Percentiles rank a stretch among this genome's conserved stretches.
These are phyloP conservation scores for Corinectria fuckeliana DNA, from an alignment of 2,329 filamentous ascomycete genomes.

Conservation along the genomic window DNA sequence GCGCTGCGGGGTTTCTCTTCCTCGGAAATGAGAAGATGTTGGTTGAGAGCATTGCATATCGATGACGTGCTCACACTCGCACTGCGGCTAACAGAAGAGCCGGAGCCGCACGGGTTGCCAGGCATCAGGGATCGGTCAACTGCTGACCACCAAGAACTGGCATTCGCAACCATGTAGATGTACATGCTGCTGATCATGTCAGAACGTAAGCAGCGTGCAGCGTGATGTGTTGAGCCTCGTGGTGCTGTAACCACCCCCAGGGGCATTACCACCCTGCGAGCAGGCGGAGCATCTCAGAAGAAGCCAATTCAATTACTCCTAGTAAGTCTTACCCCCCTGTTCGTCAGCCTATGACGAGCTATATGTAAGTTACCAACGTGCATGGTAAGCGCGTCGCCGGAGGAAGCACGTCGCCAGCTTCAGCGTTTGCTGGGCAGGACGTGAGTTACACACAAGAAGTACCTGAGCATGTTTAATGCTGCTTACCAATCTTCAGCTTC, in stretches of 20 bases:
- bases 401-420: not conserved
- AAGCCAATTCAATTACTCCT: not conserved
- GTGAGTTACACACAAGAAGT: not conserved
- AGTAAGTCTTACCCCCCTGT: not conserved
- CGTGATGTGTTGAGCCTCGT: not conserved
- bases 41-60: not conserved
- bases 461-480: not conserved
- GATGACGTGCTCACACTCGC: not conserved
- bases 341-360: not conserved
- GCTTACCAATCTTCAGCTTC: not conserved
- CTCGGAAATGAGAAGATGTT: not conserved
- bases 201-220: not conserved
- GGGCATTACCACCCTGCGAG: not conserved
- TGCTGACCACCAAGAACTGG: not conserved
- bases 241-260: not conserved
- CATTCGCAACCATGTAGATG: not conserved
- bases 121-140: not conserved
- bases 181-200: not conserved
- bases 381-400: not conserved
- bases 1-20: not conserved
- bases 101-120: not conserved
- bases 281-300: not conserved
- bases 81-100: not conserved
- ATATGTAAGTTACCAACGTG: not conserved
- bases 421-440: not conserved